Evolutionary conservation across 345 rosid species (phyloP).

Genomic region (Arabidopsis suecica): DNA sequence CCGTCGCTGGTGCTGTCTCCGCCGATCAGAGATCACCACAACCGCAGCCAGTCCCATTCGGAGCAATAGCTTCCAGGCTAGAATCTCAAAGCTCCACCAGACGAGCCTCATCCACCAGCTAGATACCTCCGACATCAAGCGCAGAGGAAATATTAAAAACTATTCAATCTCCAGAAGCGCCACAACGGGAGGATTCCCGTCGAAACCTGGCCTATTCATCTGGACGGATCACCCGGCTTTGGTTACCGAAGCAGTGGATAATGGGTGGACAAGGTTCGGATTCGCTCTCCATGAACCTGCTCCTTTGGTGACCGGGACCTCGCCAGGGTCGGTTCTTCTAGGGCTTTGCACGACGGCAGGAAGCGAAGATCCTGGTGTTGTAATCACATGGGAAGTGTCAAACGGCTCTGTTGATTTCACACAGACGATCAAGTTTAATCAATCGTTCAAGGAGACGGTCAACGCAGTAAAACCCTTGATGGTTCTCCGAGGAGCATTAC

Average conservation of each 20-base stretch:
- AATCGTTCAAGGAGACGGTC: constrained; percentile 31
- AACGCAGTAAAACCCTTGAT: constrained; percentile 47
- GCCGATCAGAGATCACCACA: constrained; percentile 27
- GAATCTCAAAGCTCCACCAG: constrained; percentile 69
- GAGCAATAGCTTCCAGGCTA: constrained; percentile 53
- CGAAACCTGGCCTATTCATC: constrained; percentile 53
- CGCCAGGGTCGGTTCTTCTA: constrained; percentile 48
- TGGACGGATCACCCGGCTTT: constrained; percentile 86
- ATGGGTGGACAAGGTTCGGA: constrained; percentile 90
- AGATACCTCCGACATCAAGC: constrained; percentile 54
- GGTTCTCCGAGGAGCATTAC: constrained; percentile 72
- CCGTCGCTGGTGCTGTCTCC: constrained; percentile 53
- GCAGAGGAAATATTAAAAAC: constrained; percentile 48
- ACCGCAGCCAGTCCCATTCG: constrained; percentile 24
- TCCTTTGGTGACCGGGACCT: constrained; percentile 48
- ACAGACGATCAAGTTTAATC: constrained; percentile 78
- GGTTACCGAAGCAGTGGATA: constrained; percentile 74
- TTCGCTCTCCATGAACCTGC: constrained; percentile 51
- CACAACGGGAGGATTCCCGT: constrained; percentile 37
- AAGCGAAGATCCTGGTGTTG: constrained; percentile 53
- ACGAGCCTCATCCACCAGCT: constrained; percentile 47
- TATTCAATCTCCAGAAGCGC: constrained; percentile 53
- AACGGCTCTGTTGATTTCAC: constrained; percentile 76
- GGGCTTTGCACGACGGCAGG: constrained; percentile 61
- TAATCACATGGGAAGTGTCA: constrained; percentile 81